Conservation (phyloP, 208 protist genomes). For the Lotmaria passim region DNA sequence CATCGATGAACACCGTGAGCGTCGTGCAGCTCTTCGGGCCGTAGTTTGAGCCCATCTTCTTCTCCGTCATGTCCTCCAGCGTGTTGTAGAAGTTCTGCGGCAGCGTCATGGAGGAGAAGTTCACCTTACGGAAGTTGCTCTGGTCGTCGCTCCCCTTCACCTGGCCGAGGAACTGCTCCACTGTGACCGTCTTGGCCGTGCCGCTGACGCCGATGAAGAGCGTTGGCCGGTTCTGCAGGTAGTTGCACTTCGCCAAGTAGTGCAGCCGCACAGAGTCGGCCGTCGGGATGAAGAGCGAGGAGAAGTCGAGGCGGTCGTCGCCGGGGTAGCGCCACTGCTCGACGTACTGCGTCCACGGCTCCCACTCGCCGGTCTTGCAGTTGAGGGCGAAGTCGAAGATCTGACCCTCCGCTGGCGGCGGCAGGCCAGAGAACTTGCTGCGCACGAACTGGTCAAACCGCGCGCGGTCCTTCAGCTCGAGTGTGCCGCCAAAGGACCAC, state of each 20-base stretch:
- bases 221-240: constrained; percentile 81
- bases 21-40: constrained; percentile 93
- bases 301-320: constrained; percentile 93
- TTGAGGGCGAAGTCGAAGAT: constrained; percentile 97
- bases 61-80: constrained; percentile 95
- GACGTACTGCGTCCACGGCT: constrained; percentile 84
- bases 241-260: constrained; percentile 92
- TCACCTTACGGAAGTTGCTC: constrained; percentile 93
- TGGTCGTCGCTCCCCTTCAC: constrained; percentile 77
- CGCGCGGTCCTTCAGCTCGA: constrained; percentile 93
- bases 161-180: constrained; percentile 92
- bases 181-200: constrained; percentile 96
- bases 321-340: constrained; percentile 94
- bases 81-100: constrained; percentile 93
- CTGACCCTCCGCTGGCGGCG: constrained; percentile 72
- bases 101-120: constrained; percentile 95
- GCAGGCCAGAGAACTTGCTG: constrained; percentile 71
- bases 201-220: constrained; percentile 94
- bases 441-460: constrained; percentile 94
- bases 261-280: constrained; percentile 95
- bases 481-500: constrained; percentile 95
- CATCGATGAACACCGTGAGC: constrained; percentile 95
- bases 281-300: constrained; percentile 96
- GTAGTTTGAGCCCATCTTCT: constrained; percentile 95
- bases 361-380: constrained; percentile 89